Percentiles rank a stretch among this genome's conserved stretches.
Conservation (phyloP, 495 filamentous ascomycete species). For the Penicillium desertorum region DNA sequence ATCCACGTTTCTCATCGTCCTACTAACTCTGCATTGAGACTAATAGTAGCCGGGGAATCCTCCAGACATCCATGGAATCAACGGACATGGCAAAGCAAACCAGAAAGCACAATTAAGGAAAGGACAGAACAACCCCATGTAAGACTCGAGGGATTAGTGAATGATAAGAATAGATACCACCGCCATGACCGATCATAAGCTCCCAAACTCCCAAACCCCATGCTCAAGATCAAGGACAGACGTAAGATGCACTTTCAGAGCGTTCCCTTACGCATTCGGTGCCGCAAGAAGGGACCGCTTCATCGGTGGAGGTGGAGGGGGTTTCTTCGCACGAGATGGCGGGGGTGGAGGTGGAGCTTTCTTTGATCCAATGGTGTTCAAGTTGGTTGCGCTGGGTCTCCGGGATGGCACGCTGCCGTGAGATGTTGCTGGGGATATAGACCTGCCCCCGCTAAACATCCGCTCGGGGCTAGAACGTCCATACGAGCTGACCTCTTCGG, state of each 20-base stretch:
- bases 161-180: constrained; percentile 10
- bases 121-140: constrained; percentile 5
- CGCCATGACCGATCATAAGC: background rate
- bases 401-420: constrained; percentile 59
- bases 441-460: constrained; percentile 48
- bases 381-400: constrained; percentile 51
- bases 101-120: constrained; percentile 1
- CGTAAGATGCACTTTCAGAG: background rate
- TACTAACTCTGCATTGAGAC: background rate
- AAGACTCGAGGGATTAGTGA: background rate
- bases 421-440: constrained; percentile 62
- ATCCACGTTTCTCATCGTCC: background rate
- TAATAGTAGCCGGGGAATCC: background rate
- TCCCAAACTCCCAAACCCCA: constrained; percentile 19
- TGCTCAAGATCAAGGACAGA: constrained; percentile 12
- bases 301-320: constrained; percentile 61
- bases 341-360: constrained; percentile 80
- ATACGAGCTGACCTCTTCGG: constrained; percentile 57
- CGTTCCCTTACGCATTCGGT: constrained; percentile 23
- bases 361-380: constrained; percentile 51
- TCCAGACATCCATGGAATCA: background rate
- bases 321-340: constrained; percentile 75
- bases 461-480: constrained; percentile 61
- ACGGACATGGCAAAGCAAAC: background rate
- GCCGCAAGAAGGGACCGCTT: constrained; percentile 45